Base-by-base conservation (phyloP, 1,284 basidiomycete species). In the Puccinia novopanici region DNA sequence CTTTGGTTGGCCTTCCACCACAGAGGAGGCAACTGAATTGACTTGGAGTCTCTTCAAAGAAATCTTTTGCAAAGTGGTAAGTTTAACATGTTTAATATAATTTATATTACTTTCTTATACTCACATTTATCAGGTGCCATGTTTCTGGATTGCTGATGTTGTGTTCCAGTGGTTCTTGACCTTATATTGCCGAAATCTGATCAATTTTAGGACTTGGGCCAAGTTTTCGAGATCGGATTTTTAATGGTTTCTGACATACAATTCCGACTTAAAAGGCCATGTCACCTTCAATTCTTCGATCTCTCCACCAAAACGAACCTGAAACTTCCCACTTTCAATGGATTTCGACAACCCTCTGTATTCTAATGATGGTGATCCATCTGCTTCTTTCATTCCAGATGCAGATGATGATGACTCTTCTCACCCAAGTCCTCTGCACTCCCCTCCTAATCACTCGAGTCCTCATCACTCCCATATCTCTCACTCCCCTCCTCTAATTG, bases 201-300 rank as follows among this genome's bases (percentile, higher is more conserved):
- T n/a, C n/a, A n/a, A n/a, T n/a, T n/a, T n/a, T n/a, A n/a, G n/a
- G n/a, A n/a, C n/a, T n/a, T n/a, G n/a, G n/a, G n/a, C n/a, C 42
- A 15, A 45, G 42, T 45, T 45, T 45, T 45, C 42, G 15, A 15
- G 22, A 27, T 57, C 30, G 24, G 55, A 27, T 6, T 57, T 57
- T 57, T 57, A 57, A 57, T 57, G 24, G 55, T 57, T 57, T 57
- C 55, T 57, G 55, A 57, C 55, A 57, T 57, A 8, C 24, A 45
- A 57, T 22, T 57, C 30, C n/a, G 30, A 6, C 30, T 57, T 57
- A 57, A 27, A 57, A 57, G 55, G 30, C 55, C 55, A 22, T 22
- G 55, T 27, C n/a, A 24, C 22, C 55, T 17, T 27, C 55, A 57
- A 22, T 57, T 57, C 22, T 17, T 57, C n/a, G n/a, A 57, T 57